Conservation (phyloP, 2,329 filamentous ascomycete genomes). For the Madurella fahalii region DNA sequence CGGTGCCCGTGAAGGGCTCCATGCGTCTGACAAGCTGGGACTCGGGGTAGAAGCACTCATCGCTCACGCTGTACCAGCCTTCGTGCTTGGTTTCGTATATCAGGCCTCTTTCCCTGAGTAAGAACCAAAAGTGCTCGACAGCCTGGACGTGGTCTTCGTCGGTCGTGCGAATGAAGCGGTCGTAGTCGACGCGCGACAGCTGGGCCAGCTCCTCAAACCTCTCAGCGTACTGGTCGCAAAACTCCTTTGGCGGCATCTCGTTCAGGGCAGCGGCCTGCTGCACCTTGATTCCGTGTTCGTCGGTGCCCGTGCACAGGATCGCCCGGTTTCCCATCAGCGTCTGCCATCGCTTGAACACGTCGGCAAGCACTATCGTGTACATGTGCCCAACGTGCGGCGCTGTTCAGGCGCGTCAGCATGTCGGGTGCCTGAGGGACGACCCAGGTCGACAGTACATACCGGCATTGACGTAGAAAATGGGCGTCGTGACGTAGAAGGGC, state of each 20-base stretch:
- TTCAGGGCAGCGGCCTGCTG: constrained; percentile 77
- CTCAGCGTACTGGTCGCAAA: constrained; percentile 80
- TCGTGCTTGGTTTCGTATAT: constrained; percentile 84
- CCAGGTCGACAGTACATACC: constrained; percentile 45
- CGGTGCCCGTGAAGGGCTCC: constrained; percentile 75
- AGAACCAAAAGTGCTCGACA: constrained; percentile 84
- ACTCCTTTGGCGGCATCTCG: constrained; percentile 69
- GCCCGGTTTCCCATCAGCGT: constrained; percentile 66
- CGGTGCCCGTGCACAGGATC: constrained; percentile 82
- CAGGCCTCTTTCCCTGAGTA: constrained; percentile 69
- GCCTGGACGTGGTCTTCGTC: constrained; percentile 76
- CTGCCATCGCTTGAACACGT: constrained; percentile 91
- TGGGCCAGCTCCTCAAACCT: constrained; percentile 74
- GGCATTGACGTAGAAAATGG: constrained; percentile 99
- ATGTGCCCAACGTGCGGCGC: constrained; percentile 93
- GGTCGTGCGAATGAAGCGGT: constrained; percentile 91
- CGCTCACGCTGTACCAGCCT: constrained; percentile 95
- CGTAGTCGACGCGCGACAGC: constrained; percentile 66
- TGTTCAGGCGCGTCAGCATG: constrained; percentile 34
- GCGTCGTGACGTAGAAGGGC: constrained; percentile 92
- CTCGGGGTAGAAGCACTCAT: constrained; percentile 92
- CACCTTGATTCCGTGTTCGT: constrained; percentile 97
- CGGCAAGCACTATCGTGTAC: constrained; percentile 86
- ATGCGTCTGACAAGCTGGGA: constrained; percentile 68
- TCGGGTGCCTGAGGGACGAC: not conserved